Evolutionary conservation across 352 stramenopile species (phyloP), one percentile per base, ranked within the genome.

Genomic region (Pythium myriotylum): DNA sequence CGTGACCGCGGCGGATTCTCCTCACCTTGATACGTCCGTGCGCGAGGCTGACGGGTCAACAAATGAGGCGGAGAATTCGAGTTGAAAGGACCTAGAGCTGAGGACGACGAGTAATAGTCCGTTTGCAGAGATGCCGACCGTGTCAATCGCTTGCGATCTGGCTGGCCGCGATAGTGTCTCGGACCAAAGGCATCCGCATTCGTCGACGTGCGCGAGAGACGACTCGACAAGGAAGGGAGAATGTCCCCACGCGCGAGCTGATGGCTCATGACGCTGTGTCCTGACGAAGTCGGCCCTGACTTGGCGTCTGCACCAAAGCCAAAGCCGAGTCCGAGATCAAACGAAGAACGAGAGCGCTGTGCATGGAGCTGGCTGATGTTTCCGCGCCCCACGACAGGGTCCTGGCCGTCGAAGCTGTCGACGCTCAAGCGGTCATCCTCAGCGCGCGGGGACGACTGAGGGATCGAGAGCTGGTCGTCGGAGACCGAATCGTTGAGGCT

Each of bases 71-170:
- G 10, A 10, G 29, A 35, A 10, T 35, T 29, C 1, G 14, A 14
- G 39, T 23, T 8, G 32, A 53, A 14, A 16, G 17, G 26, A 4
- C 12, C 14, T n/a, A 29, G 22, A 20, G 9, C 42, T 0, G 78
- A 69, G 12, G 75, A 67, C 4, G 71, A 81, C 22, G 81, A 81
- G 47, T 80, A 91, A 54, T 91, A 91, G 29, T 91, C 81, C 48
- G 74, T 81, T 61, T 91, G 88, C 33, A 89, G 68, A n/a, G 81
- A 91, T 14, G 79, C 76, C 26, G 81, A 91, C 22, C 81, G 77
- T 24, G 79, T 91, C 29, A 88, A 53, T 17, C 81, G 79, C 68
- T 91, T 91, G 26, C 81, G 79, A 26, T 89, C 78, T 13, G 76
- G 81, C 48, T 79, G 64, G 2, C 76, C 74, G 12, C 43, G 48